Base-by-base conservation (phyloP, 257 asterid genomes). In the Apocynum venetum region DNA sequence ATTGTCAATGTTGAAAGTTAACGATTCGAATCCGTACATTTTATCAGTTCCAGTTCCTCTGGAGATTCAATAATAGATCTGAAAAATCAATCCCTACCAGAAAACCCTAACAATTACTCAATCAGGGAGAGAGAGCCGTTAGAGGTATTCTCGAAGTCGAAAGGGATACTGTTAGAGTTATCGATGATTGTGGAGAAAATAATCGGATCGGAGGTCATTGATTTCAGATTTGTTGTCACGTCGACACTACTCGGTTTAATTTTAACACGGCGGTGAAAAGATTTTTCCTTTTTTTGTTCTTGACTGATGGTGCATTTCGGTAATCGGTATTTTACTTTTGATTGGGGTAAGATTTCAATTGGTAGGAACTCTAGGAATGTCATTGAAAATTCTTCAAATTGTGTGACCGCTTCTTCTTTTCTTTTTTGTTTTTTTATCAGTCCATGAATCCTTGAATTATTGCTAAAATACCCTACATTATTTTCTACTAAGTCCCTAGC, bases 1-100 rank as follows among this genome's bases (percentile, higher is more conserved):
- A 79, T 95, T 93, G 60, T 93, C 97, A 72, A 91, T 83, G 89
- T 93, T 93, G 95, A 93, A 93, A 80, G 95, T 90, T 75, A 93
- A 79, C 65, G 98, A 97, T 88, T 93, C 98, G 86, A 93, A 91
- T 86, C 98, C 98, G 89, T 93, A 93, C 98, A 93, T 93, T n/a
- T 78, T 82, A 35, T 44, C 56, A 44, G 25, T 8, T 61, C 6
- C 55, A 41, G 20, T 40, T 47, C 57, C 73, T 7, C 53, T 13
- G 63, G 38, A 43, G 47, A 19, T 43, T 73, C 57, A 47, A 71
- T 66, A 2, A 65, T 19, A 44, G 82, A 79, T 61, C 41, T 8
- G 51, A 43, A 15, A 60, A 41, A 43, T n/a, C 67, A 19, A 61
- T 17, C 56, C 78, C 76, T 65, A 11, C 76, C 43, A 72, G 49